Base-by-base conservation (phyloP, 2,329 filamentous ascomycete genomes). In the Aspergillus aculeatinus region DNA sequence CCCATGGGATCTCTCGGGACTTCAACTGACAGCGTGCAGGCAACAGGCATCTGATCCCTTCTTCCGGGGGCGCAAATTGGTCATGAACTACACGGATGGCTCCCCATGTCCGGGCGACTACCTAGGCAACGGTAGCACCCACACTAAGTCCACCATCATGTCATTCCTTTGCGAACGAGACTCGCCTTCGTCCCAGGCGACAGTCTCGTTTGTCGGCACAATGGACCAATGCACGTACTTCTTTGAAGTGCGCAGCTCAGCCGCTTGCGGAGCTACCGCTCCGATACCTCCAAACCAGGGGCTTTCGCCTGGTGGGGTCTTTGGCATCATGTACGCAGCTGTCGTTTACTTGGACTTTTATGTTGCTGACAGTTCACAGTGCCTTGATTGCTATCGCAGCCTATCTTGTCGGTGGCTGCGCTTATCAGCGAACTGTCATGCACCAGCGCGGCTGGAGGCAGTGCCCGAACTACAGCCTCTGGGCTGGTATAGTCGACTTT, bases 391-490 rank as follows among this genome's bases (percentile, higher is more conserved):
- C 93, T 10, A 83, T 97, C 42, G 79, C 94, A 10, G 95, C 95
- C 23, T 99, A 99, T 77, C 81, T 96, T 58, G 84, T 96, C 42
- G 95, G 95, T 67, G 95, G 95, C 70, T 90, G 96, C 68, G 92
- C 96, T 64, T 99, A 98, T 81, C 94, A 97, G 77, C 87, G 95
- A 61, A 96, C 92, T 33, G 93, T 99, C 60, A 89, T 93, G 77
- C 91, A 99, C 74, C 92, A 96, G 68, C 85, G 95, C 63, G 95
- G 95, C 51, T 98, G 94, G 95, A 87, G 91, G 67, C 95, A 99
- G 76, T 80, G 97, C 67, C 95, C 95, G 56, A 98, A 99, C 79
- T 97, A 95, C 79, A 87, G 86, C 68, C 85, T 97, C 67, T 99
- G 95, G 95, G 88, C 91, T 31, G 89, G 92, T 57, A 90, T 97